Base-by-base conservation (phyloP, 345 rosid species). In the Lenwebbia sp. region DNA sequence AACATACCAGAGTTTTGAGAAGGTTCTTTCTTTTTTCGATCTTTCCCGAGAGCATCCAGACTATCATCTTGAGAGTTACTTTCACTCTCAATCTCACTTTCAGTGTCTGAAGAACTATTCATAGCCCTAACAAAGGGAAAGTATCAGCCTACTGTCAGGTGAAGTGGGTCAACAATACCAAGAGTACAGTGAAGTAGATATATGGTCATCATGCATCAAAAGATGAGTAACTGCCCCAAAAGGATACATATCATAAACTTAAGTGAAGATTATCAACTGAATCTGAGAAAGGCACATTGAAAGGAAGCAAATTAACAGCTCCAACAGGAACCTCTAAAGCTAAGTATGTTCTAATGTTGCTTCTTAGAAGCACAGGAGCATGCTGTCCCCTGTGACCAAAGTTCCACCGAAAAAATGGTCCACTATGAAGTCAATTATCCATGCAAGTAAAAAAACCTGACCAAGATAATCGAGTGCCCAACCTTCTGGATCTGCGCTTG, bases 401-500 rank as follows among this genome's bases (percentile, higher is more conserved):
- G 26, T 9, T 19, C 78, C 78, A 70, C 78, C 78, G 11, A 70
- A 70, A 62, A 70, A 22, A 19, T 9, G 21, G 13, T 70, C 78
- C 47, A 9, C 25, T 83, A 5, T 53, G 47, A 53, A 82, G 83
- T 53, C 83, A 82, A 49, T n/a, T 52, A 83, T 53, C 40, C 62
- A 83, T 83, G 84, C 15, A 28, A 53, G 25, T 21, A 83, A 83
- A 83, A 83, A 53, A 51, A 62, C 74, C 14, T 49, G 65, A 62
- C 54, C 65, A 13, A 41, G 56, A 49, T 14, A 60, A 40, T 84
- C n/a, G 28, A 58, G 70, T n/a, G 22, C 41, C 21, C 25, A 88
- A 97, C 99, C 99, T 97, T 92, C 87, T 94, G 88, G 95, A 92
- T 90, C 90, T 95, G 82, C 90, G 98, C 87, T 91, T 97, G n/a